These are phyloP conservation scores for Chaetomium globosum DNA, from an alignment of 2,329 filamentous ascomycete species.

Conservation along the genomic window DNA sequence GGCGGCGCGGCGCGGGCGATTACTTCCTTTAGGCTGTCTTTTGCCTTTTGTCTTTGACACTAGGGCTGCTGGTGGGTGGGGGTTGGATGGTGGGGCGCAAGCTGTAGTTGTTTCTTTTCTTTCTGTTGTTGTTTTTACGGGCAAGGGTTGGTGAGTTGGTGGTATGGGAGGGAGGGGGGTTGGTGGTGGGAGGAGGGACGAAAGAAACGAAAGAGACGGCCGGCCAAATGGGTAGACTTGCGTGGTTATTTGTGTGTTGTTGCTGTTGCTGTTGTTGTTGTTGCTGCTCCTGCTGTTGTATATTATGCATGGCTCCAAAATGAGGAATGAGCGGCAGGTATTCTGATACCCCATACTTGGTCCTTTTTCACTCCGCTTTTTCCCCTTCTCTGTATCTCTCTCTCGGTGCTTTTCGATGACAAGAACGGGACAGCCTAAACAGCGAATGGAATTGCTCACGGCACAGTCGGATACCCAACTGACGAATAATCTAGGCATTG, in stretches of 20 bases:
- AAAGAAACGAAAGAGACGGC: neutral
- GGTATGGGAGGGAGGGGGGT: neutral
- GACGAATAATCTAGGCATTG: neutral
- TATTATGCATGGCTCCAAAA: conserved; percentile 20
- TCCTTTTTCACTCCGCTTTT: neutral
- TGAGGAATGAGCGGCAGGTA: conserved; percentile 12
- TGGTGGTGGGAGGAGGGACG: neutral
- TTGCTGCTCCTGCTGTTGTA: conserved; percentile 3
- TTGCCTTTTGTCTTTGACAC: neutral
- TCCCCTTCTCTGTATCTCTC: neutral
- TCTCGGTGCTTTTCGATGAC: neutral
- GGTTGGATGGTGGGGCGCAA: neutral
- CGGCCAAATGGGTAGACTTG: neutral
- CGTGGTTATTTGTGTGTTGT: conserved; percentile 9
- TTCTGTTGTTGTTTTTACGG: neutral
- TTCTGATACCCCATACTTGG: conserved; percentile 15
- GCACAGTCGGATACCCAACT: neutral
- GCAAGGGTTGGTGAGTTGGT: neutral
- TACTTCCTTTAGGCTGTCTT: conserved; percentile 62
- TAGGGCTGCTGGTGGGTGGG: no score
- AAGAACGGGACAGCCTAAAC: neutral
- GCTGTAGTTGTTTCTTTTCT: neutral
- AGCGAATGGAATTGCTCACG: neutral
- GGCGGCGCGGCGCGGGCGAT: conserved; percentile 66
- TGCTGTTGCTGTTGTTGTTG: neutral